These are phyloP conservation scores for Rosellinia necatrix DNA, from an alignment of 2,329 filamentous ascomycete species.

Conservation along the genomic window DNA sequence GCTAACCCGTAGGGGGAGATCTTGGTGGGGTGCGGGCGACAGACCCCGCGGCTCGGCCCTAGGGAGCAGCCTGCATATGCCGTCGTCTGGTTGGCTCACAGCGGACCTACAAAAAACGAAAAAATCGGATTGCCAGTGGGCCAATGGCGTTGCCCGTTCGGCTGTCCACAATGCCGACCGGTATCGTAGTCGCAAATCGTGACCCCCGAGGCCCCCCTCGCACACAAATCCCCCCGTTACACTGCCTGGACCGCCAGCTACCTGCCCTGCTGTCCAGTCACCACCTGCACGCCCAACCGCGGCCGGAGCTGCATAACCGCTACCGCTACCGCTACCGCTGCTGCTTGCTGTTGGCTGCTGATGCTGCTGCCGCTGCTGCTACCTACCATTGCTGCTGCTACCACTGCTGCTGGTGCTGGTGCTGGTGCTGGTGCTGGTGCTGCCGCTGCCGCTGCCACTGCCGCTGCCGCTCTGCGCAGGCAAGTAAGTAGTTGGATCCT, in stretches of 20 bases:
- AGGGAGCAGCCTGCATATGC: constrained; percentile 22
- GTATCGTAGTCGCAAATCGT: constrained; percentile 36
- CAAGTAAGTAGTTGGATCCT: constrained; percentile 20
- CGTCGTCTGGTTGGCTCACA: too few species aligned
- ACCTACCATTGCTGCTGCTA: too few species aligned
- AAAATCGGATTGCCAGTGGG: constrained; percentile 26
- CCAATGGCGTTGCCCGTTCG: constrained; percentile 35
- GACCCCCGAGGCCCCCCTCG: constrained; percentile 23
- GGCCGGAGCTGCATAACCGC: constrained; percentile 28
- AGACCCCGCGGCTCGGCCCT: constrained; percentile 34
- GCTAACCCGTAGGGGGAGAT: constrained; percentile 3
- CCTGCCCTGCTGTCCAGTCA: constrained; percentile 8
- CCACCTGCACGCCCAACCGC: constrained; percentile 24
- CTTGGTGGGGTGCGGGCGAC: constrained; percentile 7
- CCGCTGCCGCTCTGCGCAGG: too few species aligned
- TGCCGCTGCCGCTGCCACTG: too few species aligned
- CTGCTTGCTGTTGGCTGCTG: too few species aligned
- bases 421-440: too few species aligned
- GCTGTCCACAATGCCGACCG: constrained; percentile 39
- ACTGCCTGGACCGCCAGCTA: constrained; percentile 13
- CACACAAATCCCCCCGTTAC: constrained; percentile 15
- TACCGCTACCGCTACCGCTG: too few species aligned
- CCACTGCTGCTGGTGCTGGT: too few species aligned
- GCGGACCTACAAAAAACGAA: constrained; percentile 29
- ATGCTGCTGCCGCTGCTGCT: too few species aligned